A percentile compares a stretch with the other conserved stretches of the same genome.
Conservation (phyloP, 805 yeast genomes). For the Ogataea neopini region DNA sequence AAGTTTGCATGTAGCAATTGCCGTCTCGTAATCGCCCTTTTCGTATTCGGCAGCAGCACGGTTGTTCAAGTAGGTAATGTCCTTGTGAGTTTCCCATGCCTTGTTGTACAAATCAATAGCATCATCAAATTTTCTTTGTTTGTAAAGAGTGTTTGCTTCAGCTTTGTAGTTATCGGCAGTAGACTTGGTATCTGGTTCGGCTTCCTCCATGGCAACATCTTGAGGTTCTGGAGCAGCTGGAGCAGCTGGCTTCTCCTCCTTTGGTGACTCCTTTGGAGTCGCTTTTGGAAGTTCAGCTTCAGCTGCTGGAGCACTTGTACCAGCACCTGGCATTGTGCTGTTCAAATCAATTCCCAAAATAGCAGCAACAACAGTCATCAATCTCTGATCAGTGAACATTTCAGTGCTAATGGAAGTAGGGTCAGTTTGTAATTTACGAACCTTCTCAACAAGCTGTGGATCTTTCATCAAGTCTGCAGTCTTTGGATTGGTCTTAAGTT, state of each 20-base stretch:
- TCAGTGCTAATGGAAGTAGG: conserved; percentile 75
- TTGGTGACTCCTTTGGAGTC: conserved; percentile 6
- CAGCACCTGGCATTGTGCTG: conserved; percentile 28
- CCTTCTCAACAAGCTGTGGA: conserved; percentile 75
- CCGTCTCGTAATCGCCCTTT: conserved; percentile 86
- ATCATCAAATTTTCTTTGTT: conserved; percentile 84
- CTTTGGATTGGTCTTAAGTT: conserved; percentile 79
- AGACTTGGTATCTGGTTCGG: conserved; percentile 35
- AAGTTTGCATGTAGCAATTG: conserved; percentile 73
- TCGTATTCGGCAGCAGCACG: conserved; percentile 98
- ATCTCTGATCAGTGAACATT: conserved; percentile 76
- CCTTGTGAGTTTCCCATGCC: conserved; percentile 81
- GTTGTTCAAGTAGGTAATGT: conserved; percentile 92
- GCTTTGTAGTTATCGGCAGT: conserved; percentile 74
- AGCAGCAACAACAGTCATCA: conserved; percentile 86
- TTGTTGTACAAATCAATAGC: conserved; percentile 84
- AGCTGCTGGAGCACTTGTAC: not conserved
- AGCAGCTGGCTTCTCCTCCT: conserved; percentile 35
- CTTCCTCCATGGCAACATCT: conserved; percentile 27
- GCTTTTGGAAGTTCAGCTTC: not conserved
- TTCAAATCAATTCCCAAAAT: conserved; percentile 79
- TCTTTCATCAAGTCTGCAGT: conserved; percentile 86
- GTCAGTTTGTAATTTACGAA: conserved; percentile 58
- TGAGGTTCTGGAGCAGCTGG: conserved; percentile 9
- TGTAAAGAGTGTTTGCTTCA: conserved; percentile 84